phyloP scores from a whole-genome alignment of 2,329 filamentous ascomycete species.

The Botrytis fabae region DNA sequence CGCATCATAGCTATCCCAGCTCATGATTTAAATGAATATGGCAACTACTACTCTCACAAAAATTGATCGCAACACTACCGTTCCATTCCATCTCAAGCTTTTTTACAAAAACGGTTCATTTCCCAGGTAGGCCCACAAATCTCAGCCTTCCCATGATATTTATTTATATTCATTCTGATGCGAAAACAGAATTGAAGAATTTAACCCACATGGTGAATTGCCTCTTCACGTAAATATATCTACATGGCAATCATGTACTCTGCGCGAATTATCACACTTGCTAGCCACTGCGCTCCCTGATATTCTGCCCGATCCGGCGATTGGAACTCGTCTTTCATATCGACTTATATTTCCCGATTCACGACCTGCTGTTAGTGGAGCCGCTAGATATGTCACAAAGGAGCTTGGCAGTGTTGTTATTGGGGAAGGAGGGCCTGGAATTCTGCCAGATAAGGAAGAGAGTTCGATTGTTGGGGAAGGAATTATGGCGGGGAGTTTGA shows the following conservation, averaged over 20 bases:
- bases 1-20: background rate
- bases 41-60: constrained; percentile 39
- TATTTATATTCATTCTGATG: background rate
- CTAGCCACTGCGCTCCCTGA: constrained; percentile 68
- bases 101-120: constrained; percentile 77
- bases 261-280: constrained; percentile 77
- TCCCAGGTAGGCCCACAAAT: constrained; percentile 61
- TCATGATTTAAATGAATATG: constrained; percentile 35
- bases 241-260: constrained; percentile 79
- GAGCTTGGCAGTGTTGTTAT: constrained; percentile 83
- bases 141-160: constrained; percentile 29
- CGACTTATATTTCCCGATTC: constrained; percentile 79
- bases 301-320: constrained; percentile 69
- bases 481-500: constrained; percentile 44
- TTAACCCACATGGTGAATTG: constrained; percentile 55
- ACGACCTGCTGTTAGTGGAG: constrained; percentile 37
- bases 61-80: constrained; percentile 68
- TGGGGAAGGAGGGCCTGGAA: constrained; percentile 55
- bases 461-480: constrained; percentile 39
- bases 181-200: constrained; percentile 65
- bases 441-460: constrained; percentile 43
- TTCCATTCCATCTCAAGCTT: constrained; percentile 82
- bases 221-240: constrained; percentile 76
- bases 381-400: constrained; percentile 70
- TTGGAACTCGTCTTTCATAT: constrained; percentile 85